Conservation (phyloP, 768 basidiomycete genomes). For the Collybia sp. region DNA sequence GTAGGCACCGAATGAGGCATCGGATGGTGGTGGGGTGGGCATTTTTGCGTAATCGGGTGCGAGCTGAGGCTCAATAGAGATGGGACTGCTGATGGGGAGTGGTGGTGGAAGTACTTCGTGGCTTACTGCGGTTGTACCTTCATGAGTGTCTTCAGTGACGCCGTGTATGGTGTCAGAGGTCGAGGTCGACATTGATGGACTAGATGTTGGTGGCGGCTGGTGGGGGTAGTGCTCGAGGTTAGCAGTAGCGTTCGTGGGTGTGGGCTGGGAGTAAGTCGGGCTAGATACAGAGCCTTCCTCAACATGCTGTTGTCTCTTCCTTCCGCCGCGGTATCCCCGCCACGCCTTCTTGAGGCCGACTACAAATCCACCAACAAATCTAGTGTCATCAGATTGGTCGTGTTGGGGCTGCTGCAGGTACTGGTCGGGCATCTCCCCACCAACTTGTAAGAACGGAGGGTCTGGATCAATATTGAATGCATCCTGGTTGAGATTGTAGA, state of each 20-base stretch:
- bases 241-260: conserved; percentile 5
- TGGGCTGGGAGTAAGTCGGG: background rate
- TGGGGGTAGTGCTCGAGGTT: conserved; percentile 3
- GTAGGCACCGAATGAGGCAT: conserved; percentile 24
- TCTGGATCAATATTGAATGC: too few species aligned
- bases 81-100: conserved; percentile 24
- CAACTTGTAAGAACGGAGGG: too few species aligned
- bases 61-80: conserved; percentile 34
- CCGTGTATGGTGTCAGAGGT: conserved; percentile 15
- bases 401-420: too few species aligned
- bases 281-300: background rate
- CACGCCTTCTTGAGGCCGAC: conserved; percentile 24
- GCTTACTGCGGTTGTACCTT: conserved; percentile 13
- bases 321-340: conserved; percentile 12
- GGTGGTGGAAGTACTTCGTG: conserved; percentile 9
- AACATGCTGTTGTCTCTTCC: conserved; percentile 5
- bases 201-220: conserved; percentile 7
- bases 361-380: conserved; percentile 24
- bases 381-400: background rate
- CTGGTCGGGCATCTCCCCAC: too few species aligned
- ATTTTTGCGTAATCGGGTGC: conserved; percentile 47
- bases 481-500: too few species aligned
- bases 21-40: conserved; percentile 35
- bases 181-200: conserved; percentile 12
- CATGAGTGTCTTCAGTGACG: conserved; percentile 13